Evolutionary conservation across 805 yeast genomes (phyloP).

Genomic region (Brettanomyces bruxellensis): DNA sequence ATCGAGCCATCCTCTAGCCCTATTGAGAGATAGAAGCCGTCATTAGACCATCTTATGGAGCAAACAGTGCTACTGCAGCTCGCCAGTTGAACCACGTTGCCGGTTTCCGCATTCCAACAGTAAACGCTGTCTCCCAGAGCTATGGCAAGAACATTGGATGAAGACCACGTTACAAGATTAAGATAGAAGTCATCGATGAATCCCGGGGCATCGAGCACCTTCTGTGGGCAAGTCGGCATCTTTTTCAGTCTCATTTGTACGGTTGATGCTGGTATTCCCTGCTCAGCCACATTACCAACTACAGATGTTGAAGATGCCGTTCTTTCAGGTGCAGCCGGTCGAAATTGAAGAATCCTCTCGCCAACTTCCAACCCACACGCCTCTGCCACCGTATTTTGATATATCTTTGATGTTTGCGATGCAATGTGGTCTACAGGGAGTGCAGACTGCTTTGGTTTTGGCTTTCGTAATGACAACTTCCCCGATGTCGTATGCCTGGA

Average conservation of each 20-base stretch:
- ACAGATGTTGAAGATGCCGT: slow-evolving; percentile 13
- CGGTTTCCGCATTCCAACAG: slow-evolving; percentile 85
- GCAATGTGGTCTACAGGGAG: slow-evolving; percentile 48
- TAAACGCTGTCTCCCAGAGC: slow-evolving; percentile 80
- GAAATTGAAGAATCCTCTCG: slow-evolving; percentile 75
- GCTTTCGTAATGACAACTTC: slow-evolving; percentile 25
- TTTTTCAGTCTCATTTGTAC: slow-evolving; percentile 66
- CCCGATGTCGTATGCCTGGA: slow-evolving; percentile 42
- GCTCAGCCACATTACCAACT: slow-evolving; percentile 9
- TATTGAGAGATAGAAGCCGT: slow-evolving; percentile 75
- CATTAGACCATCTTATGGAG: slow-evolving; percentile 85
- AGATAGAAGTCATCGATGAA: slow-evolving; percentile 86
- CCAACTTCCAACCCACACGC: slow-evolving; percentile 88
- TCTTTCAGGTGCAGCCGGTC: slow-evolving; percentile 74
- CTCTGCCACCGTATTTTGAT: slow-evolving; percentile 79
- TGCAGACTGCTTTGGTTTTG: slow-evolving; percentile 7
- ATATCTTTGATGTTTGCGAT: slow-evolving; percentile 45
- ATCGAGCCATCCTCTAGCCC: slow-evolving; percentile 78
- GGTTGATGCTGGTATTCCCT: slow-evolving; percentile 28
- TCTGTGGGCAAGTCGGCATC: slow-evolving; percentile 80
- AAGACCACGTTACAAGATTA: slow-evolving; percentile 83
- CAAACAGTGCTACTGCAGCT: slow-evolving; percentile 50
- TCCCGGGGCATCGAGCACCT: slow-evolving; percentile 95
- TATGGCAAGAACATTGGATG: slow-evolving; percentile 71
- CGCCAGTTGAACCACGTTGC: slow-evolving; percentile 57